These are phyloP conservation scores for Pseudopithomyces chartarum DNA, from an alignment of 2,329 filamentous ascomycete genomes.

Conservation along the genomic window DNA sequence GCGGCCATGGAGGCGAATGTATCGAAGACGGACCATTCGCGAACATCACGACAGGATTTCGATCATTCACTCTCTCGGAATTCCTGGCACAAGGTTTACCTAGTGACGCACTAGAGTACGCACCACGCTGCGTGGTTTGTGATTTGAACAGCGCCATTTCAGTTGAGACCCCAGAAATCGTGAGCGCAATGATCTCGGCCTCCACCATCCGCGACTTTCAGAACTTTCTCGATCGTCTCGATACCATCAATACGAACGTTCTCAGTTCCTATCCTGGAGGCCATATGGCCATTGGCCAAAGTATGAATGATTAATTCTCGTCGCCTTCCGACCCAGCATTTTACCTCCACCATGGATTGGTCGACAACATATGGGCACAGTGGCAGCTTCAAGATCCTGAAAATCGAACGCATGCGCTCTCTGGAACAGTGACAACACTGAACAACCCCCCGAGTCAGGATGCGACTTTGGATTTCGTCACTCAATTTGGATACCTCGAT, in stretches of 20 bases:
- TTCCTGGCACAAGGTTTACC: slow-evolving; percentile 32
- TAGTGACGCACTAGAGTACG: slow-evolving; percentile 24
- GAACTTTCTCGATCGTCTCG: slow-evolving; percentile 13
- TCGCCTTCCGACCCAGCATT: slow-evolving; percentile 53
- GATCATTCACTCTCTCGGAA: slow-evolving; percentile 17
- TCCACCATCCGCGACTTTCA: slow-evolving; percentile 28
- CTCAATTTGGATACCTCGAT: not conserved
- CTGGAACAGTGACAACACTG: not conserved
- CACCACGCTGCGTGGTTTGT: slow-evolving; percentile 32
- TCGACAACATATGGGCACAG: slow-evolving; percentile 54
- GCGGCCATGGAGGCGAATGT: slow-evolving; percentile 62
- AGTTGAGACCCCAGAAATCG: slow-evolving; percentile 5
- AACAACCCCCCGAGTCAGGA: not conserved
- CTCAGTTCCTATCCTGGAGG: too few species aligned
- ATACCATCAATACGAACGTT: too few species aligned
- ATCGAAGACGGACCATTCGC: slow-evolving; percentile 58
- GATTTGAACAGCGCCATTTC: slow-evolving; percentile 23
- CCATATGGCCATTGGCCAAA: slow-evolving; percentile 47
- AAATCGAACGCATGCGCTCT: not conserved
- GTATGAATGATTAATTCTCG: slow-evolving; percentile 49
- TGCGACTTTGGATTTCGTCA: not conserved
- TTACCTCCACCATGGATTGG: slow-evolving; percentile 53
- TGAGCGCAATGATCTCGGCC: not conserved
- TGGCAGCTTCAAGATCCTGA: slow-evolving; percentile 51
- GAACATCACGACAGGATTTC: slow-evolving; percentile 38